Evolutionary conservation across 2,329 filamentous ascomycete species (phyloP).

Genomic region (Botryotinia convoluta): DNA sequence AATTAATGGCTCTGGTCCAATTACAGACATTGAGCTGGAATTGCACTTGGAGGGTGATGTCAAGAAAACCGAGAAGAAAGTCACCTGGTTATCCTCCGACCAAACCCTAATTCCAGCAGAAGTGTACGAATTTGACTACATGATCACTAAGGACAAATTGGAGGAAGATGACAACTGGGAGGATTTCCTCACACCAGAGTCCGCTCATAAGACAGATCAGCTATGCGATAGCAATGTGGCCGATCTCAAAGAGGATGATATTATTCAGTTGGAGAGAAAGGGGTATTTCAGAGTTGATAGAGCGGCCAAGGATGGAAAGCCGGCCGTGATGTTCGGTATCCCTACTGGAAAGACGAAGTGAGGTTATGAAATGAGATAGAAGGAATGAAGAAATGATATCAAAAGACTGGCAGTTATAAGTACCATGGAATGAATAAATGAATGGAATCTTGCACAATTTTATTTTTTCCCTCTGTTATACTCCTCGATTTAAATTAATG

Average conservation of each 20-base stretch:
- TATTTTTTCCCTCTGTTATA: too few species aligned
- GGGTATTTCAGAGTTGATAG: slow-evolving; percentile 86
- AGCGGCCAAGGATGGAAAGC: slow-evolving; percentile 55
- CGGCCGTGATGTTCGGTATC: slow-evolving; percentile 66
- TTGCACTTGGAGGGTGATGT: slow-evolving; percentile 92
- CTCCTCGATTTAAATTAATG: too few species aligned
- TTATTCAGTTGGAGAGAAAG: slow-evolving; percentile 92
- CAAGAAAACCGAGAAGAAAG: slow-evolving; percentile 93
- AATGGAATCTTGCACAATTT: not conserved
- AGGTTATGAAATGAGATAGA: not conserved
- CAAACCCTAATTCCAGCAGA: slow-evolving; percentile 79
- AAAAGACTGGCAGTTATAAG: not conserved
- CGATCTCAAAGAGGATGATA: slow-evolving; percentile 78
- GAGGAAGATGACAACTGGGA: slow-evolving; percentile 84
- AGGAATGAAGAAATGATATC: slow-evolving; percentile 3
- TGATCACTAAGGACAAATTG: slow-evolving; percentile 92
- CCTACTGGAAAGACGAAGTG: slow-evolving; percentile 59
- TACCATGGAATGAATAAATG: not conserved
- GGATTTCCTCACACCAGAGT: slow-evolving; percentile 73
- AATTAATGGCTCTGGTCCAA: slow-evolving; percentile 55
- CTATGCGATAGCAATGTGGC: slow-evolving; percentile 78
- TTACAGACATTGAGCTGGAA: slow-evolving; percentile 73
- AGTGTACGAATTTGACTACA: slow-evolving; percentile 91
- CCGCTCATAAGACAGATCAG: slow-evolving; percentile 70
- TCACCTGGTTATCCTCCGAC: slow-evolving; percentile 84